phyloP scores from a whole-genome alignment of 352 stramenopile genomes.

The Pythium phragmitis region DNA sequence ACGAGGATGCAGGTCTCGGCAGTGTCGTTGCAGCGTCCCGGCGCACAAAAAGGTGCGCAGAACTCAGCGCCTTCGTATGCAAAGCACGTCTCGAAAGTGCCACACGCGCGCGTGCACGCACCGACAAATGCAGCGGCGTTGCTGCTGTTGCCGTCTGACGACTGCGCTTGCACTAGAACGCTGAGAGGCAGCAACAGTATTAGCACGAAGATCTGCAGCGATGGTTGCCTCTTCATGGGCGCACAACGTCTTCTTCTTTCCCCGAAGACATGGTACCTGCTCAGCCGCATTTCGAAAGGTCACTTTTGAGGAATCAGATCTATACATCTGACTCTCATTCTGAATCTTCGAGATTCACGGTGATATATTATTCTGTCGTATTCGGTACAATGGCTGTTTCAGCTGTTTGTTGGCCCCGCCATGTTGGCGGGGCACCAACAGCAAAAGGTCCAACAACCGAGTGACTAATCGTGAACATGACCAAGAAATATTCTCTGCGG shows the following conservation, averaged over 20 bases:
- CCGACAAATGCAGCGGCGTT: neutral
- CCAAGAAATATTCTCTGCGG: conserved; percentile 29
- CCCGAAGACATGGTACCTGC: neutral
- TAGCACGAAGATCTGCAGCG: neutral
- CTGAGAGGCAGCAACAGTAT: neutral
- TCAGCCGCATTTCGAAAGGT: neutral
- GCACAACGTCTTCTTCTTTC: neutral
- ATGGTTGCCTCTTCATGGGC: neutral
- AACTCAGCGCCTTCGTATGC: conserved; percentile 43
- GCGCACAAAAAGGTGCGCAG: conserved; percentile 41
- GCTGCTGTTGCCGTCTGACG: neutral
- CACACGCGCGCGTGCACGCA: conserved; percentile 28
- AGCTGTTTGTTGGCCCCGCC: no score
- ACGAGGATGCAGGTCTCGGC: conserved; percentile 41
- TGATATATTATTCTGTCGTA: neutral
- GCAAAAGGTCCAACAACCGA: neutral
- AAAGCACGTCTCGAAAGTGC: conserved; percentile 43
- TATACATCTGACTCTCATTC: neutral
- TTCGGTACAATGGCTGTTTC: conserved; percentile 3
- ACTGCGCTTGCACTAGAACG: neutral
- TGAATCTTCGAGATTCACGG: conserved; percentile 3
- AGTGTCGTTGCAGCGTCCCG: conserved; percentile 39
- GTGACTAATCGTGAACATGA: conserved; percentile 4
- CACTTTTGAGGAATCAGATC: neutral
- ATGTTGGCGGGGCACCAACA: no score